Evolutionary conservation across 2,329 filamentous ascomycete genomes (phyloP).

Genomic region (Didymella segeticola): DNA sequence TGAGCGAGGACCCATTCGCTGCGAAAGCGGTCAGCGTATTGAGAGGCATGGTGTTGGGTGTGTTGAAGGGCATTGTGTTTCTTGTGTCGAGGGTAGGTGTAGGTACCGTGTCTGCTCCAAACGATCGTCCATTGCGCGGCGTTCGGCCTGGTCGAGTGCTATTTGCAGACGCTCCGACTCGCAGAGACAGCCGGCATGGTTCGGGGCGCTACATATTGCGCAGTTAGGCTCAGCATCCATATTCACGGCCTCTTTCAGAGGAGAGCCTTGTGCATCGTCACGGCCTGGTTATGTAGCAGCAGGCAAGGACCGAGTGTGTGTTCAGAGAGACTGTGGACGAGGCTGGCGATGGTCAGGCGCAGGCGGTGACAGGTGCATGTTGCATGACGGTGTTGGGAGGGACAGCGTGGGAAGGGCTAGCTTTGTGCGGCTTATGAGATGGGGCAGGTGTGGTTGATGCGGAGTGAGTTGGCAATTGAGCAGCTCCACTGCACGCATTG

Average conservation of each 20-base stretch:
- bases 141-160: constrained; percentile 49
- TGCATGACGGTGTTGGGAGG: constrained; percentile 45
- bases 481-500: constrained; percentile 26
- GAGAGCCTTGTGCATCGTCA: constrained; percentile 38
- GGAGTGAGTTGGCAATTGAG: constrained; percentile 48
- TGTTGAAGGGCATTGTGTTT: too few species aligned
- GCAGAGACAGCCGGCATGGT: constrained; percentile 49
- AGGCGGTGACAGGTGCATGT: constrained; percentile 49
- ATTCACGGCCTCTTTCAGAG: constrained; percentile 33
- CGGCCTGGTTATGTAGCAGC: constrained; percentile 17
- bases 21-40: constrained; percentile 23
- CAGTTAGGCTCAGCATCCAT: constrained; percentile 51
- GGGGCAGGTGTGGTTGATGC: constrained; percentile 39
- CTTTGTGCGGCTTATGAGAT: constrained; percentile 42
- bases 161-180: constrained; percentile 50
- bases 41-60: background rate
- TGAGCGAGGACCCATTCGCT: constrained; percentile 57
- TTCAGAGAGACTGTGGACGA: constrained; percentile 16
- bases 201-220: constrained; percentile 50
- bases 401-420: constrained; percentile 38
- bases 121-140: constrained; percentile 47
- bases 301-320: constrained; percentile 8
- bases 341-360: constrained; percentile 33
- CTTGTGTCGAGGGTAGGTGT: background rate
- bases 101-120: constrained; percentile 45